Evolutionary conservation across 768 basidiomycete genomes (phyloP).

Genomic region (Suillus subaureus): DNA sequence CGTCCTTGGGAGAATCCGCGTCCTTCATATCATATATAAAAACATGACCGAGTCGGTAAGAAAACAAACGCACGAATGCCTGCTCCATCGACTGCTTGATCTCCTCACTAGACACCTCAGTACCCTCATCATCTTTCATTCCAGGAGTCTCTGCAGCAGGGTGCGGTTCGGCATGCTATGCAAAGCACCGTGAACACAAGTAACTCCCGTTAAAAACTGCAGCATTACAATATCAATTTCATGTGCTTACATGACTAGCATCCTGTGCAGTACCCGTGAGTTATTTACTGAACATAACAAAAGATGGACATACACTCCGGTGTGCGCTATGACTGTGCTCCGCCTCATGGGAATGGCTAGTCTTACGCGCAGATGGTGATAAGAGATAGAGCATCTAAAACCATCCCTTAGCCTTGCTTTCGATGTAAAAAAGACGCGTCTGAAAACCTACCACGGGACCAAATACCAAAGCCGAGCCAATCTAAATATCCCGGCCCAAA

Average conservation of each 20-base stretch:
- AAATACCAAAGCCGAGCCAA: constrained; percentile 35
- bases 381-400: constrained; percentile 33
- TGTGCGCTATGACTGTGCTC: constrained; percentile 18
- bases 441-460: constrained; percentile 30
- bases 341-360: constrained; percentile 22
- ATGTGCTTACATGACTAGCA: constrained; percentile 20
- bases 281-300: constrained; percentile 4
- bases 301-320: constrained; percentile 21
- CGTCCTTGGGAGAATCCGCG: constrained; percentile 34
- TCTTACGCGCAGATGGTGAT: constrained; percentile 31
- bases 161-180: constrained; percentile 19
- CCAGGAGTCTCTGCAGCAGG: constrained; percentile 13
- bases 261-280: constrained; percentile 15
- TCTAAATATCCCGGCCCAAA: constrained; percentile 15
- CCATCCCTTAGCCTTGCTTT: neutral
- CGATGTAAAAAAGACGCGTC: neutral
- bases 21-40: constrained; percentile 21
- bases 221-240: constrained; percentile 3
- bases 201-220: constrained; percentile 7
- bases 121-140: constrained; percentile 34
- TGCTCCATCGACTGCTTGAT: constrained; percentile 33
- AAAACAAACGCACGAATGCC: constrained; percentile 23
- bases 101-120: constrained; percentile 29
- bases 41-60: constrained; percentile 1
- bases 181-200: constrained; percentile 8